Percentiles rank a stretch among this genome's conserved stretches.
Conservation (phyloP, 2,329 filamentous ascomycete genomes). For the Apiospora phragmitis region DNA sequence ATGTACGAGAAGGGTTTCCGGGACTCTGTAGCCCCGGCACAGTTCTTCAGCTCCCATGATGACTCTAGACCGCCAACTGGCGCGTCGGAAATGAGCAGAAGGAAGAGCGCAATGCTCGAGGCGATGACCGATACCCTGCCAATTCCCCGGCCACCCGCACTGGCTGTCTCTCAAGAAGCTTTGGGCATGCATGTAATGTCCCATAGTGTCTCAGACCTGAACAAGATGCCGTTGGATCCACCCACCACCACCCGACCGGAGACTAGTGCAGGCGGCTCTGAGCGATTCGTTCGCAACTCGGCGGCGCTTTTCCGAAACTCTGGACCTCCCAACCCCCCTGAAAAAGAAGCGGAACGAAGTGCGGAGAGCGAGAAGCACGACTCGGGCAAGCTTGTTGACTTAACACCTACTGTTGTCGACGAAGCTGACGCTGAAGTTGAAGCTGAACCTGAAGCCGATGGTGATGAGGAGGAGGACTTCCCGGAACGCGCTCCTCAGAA, state of each 20-base stretch:
- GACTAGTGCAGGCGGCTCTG: constrained; percentile 17
- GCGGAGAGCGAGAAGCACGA: constrained; percentile 43
- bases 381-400: constrained; percentile 50
- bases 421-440: constrained; percentile 26
- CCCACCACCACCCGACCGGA: not conserved
- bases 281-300: constrained; percentile 36
- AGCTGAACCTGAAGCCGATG: too few relatives aligned
- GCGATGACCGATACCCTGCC: constrained; percentile 39
- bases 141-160: constrained; percentile 20
- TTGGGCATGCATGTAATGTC: not conserved
- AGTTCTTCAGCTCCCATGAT: constrained; percentile 31
- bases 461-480: constrained; percentile 58
- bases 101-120: constrained; percentile 40
- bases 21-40: constrained; percentile 40
- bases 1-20: constrained; percentile 67
- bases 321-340: constrained; percentile 31
- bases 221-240: not conserved
- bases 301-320: constrained; percentile 38
- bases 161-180: not conserved
- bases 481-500: constrained; percentile 13
- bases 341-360: not conserved
- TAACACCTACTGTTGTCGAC: constrained; percentile 12
- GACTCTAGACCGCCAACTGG: constrained; percentile 38
- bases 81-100: constrained; percentile 38
- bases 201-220: constrained; percentile 3